Base-by-base conservation (phyloP, 371 early-diverging fungal species). In the Capniomyces stellatus region DNA sequence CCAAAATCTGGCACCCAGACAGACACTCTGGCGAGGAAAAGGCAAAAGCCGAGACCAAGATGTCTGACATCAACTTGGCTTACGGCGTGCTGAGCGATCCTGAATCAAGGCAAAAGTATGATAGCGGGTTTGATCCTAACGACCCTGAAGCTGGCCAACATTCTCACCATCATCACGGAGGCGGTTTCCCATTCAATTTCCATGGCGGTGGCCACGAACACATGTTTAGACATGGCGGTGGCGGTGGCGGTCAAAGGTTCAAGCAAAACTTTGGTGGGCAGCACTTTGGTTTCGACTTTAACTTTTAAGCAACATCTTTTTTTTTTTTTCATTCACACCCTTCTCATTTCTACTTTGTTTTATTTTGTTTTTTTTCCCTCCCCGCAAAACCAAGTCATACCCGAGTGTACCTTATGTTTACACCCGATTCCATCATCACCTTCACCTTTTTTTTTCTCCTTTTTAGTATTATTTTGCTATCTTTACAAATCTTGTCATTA, bases 121-220 rank as follows among this genome's bases (percentile, higher is more conserved):
- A 96, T 65, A 83, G 81, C 58, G 97, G 97, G 3, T 81, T 82
- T 46, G 97, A 96, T 71, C 93, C 93, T 4, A 87, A 88, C 64
- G 92, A 89, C 58, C 85, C 87, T 35, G 73, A 66, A 18, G 72
- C 69, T 52, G 77, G 75, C 4, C 13, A 48, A 6, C 6, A 23
- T 4, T 8, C 6, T 8, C 18, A 13, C 23, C 29, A 25, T 29
- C 52, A 2, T 6, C 61, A 63, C 29, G 52, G 56, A 30, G 72
- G 78, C 42, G 78, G 67, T 1, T 75, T 75, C 30, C 35, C 6
- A 35, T 35, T 35, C 15, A 15, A 35, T 35, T 35, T 35, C 15
- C n/a, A n/a, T n/a, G 35, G 35, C 15, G 15, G 15, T 35, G 6
- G 6, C 35, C 35, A 35, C 10, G 35, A 35, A 6, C 35, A 35